Evolutionary conservation across 2,329 filamentous ascomycete genomes (phyloP).

Genomic region (Ramularia endophylla): DNA sequence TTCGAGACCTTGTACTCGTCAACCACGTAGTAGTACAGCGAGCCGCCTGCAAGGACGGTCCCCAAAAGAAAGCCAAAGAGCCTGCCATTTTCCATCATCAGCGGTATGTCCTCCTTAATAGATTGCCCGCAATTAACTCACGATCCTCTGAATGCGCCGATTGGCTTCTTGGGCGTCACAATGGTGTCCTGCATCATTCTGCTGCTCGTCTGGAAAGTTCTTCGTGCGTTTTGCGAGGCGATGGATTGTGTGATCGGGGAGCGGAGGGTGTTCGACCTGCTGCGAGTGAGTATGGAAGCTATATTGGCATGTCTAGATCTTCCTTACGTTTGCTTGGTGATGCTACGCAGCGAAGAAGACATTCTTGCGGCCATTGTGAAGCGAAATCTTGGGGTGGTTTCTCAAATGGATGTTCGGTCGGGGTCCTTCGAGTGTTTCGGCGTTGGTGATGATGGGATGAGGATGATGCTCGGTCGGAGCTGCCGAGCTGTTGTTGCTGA

Average conservation of each 20-base stretch:
- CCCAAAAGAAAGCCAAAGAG: slow-evolving; percentile 90
- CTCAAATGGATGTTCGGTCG: too few relatives aligned
- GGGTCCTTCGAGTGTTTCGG: too few relatives aligned
- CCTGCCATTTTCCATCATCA: slow-evolving; percentile 42
- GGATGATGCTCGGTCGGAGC: too few relatives aligned
- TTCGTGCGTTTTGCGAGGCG: slow-evolving; percentile 9
- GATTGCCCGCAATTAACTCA: slow-evolving; percentile 39
- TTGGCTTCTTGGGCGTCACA: slow-evolving; percentile 56
- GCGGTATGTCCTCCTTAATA: not conserved
- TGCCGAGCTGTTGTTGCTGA: too few relatives aligned
- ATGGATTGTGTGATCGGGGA: slow-evolving; percentile 7
- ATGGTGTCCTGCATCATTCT: slow-evolving; percentile 17
- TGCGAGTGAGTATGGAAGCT: too few relatives aligned
- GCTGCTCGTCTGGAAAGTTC: slow-evolving; percentile 36
- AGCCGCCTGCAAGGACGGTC: slow-evolving; percentile 68
- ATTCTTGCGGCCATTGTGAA: not conserved
- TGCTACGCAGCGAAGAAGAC: not conserved
- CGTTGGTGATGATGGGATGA: too few relatives aligned
- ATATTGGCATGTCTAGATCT: too few relatives aligned
- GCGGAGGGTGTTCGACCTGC: slow-evolving; percentile 1
- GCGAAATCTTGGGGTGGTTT: too few relatives aligned
- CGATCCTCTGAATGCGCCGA: slow-evolving; percentile 68
- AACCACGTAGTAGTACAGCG: slow-evolving; percentile 87
- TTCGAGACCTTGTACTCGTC: slow-evolving; percentile 93
- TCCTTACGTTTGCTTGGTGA: not conserved